Evolutionary conservation across 2,329 filamentous ascomycete genomes (phyloP).

Genomic region (Whalleya microplaca): DNA sequence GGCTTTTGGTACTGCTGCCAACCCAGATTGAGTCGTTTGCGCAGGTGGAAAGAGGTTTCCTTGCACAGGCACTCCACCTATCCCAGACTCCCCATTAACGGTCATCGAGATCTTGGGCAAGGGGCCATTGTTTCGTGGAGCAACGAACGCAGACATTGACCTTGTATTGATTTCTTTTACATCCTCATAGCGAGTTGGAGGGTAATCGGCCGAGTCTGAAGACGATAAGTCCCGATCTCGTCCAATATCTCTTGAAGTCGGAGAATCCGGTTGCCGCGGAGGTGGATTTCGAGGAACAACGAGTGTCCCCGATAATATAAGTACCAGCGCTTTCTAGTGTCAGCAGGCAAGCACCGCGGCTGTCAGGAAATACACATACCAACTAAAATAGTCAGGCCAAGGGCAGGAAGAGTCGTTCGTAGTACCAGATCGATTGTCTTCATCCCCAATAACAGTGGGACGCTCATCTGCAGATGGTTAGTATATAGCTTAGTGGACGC

Average conservation of each 20-base stretch:
- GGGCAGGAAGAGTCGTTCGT: constrained; percentile 54
- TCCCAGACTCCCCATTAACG: constrained; percentile 38
- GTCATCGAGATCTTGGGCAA: constrained; percentile 46
- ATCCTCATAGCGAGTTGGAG: constrained; percentile 53
- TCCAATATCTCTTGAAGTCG: constrained; percentile 42
- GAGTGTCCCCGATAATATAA: constrained; percentile 43
- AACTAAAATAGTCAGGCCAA: constrained; percentile 53
- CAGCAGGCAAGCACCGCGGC: constrained; percentile 13
- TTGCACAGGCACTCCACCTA: constrained; percentile 45
- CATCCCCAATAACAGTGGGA: constrained; percentile 55
- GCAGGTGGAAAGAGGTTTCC: constrained; percentile 48
- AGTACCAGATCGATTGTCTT: constrained; percentile 45
- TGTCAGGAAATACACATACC: constrained; percentile 42
- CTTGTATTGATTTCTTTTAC: constrained; percentile 47
- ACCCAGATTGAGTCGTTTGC: constrained; percentile 31
- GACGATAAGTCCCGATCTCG: constrained; percentile 46
- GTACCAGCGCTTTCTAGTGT: constrained; percentile 42
- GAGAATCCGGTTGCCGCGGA: constrained; percentile 44
- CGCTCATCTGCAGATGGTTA: constrained; percentile 48
- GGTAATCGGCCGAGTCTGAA: constrained; percentile 46
- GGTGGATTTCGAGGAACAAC: constrained; percentile 34
- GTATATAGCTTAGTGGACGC: constrained; percentile 16
- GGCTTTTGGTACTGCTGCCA: constrained; percentile 21
- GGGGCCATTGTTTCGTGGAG: constrained; percentile 27
- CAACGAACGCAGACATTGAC: constrained; percentile 43